Conservation (phyloP, 305 asterid genomes). For the Fraxinus velutina region DNA sequence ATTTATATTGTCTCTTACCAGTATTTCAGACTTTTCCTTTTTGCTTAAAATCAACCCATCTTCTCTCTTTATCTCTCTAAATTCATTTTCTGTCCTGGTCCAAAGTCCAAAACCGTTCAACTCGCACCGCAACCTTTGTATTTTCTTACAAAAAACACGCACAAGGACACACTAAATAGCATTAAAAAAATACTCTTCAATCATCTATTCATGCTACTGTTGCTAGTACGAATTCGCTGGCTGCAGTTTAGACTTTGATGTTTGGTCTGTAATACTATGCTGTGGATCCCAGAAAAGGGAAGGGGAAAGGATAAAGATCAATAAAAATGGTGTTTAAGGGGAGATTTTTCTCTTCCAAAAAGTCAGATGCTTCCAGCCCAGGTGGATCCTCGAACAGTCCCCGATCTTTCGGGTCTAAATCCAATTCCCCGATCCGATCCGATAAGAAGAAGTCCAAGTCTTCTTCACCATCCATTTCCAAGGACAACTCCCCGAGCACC, state of each 20-base stretch:
- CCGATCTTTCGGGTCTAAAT: constrained; percentile 74
- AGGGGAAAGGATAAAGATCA: background rate
- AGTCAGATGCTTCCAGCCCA: constrained; percentile 79
- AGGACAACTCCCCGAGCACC: constrained; percentile 48
- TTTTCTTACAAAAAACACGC: background rate
- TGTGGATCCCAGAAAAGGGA: background rate
- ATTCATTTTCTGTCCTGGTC: background rate
- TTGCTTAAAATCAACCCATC: background rate
- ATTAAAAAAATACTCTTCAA: background rate
- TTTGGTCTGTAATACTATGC: background rate
- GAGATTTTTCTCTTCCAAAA: constrained; percentile 83
- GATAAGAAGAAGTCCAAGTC: constrained; percentile 76
- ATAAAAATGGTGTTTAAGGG: constrained; percentile 85
- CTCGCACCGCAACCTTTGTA: background rate
- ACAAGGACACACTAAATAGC: background rate
- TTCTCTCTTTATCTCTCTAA: background rate
- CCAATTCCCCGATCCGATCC: constrained; percentile 88
- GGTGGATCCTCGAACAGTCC: constrained; percentile 93
- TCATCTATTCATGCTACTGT: background rate
- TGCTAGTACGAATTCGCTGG: background rate
- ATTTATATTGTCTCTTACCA: background rate
- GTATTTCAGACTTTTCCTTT: background rate
- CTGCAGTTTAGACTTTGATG: background rate
- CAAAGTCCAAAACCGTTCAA: constrained; percentile 5
- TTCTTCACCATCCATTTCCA: constrained; percentile 30